These are phyloP conservation scores for Pisolithus thermaeus DNA, from an alignment of 1,284 basidiomycete species.

Conservation along the genomic window DNA sequence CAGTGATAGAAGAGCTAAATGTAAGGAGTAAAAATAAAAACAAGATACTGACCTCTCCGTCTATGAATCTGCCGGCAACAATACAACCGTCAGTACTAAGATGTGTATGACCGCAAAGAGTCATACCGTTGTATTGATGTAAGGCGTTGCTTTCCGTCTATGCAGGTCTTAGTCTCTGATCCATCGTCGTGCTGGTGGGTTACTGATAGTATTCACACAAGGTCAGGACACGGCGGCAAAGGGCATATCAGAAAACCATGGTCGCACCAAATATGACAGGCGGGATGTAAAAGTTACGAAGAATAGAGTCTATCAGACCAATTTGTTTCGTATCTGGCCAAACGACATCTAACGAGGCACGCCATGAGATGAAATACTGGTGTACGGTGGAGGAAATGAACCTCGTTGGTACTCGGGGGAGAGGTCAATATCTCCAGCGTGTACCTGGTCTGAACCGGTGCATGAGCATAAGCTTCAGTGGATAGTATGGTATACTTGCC, in stretches of 20 bases:
- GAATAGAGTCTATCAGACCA: constrained; percentile 64
- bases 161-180: constrained; percentile 57
- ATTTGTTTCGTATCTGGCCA: constrained; percentile 67
- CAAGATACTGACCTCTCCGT: constrained; percentile 50
- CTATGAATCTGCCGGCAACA: constrained; percentile 50
- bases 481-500: constrained; percentile 34
- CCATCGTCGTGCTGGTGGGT: constrained; percentile 47
- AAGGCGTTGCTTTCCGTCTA: constrained; percentile 75
- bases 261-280: constrained; percentile 64
- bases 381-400: constrained; percentile 20
- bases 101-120: not conserved
- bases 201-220: constrained; percentile 10
- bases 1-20: constrained; percentile 2
- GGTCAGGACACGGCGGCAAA: not conserved
- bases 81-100: not conserved
- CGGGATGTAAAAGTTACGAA: constrained; percentile 69
- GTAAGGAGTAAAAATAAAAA: not conserved
- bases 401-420: constrained; percentile 75
- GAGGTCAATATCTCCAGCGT: constrained; percentile 52
- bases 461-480: not conserved
- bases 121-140: constrained; percentile 62
- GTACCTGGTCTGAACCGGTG: constrained; percentile 49
- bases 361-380: not conserved
- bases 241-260: too few species aligned
- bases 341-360: constrained; percentile 50